Evolutionary conservation across 129 eudicot genomes (phyloP).

Genomic region (carrot (Daucus carota)): DH1_v3.0 NC_030383.2:7173501-7174000

Average conservation of each 20-base stretch:
- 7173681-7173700: slow-evolving; percentile 16
- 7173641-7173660: slow-evolving; percentile 13
- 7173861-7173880: background rate
- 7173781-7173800: background rate
- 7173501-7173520: slow-evolving; percentile 6
- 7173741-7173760: background rate
- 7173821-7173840: background rate
- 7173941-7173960: background rate
- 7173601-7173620: slow-evolving; percentile 8
- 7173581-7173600: slow-evolving; percentile 9
- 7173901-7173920: background rate
- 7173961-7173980: background rate
- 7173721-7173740: slow-evolving; percentile 12
- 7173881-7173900: background rate
- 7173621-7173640: slow-evolving; percentile 8
- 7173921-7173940: background rate
- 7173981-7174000: background rate
- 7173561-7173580: background rate
- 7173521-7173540: slow-evolving; percentile 4
- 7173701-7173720: slow-evolving; percentile 11
- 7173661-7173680: slow-evolving; percentile 9
- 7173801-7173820: background rate
- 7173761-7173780: background rate
- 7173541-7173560: background rate
- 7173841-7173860: background rate